Conservation (phyloP, 2,329 filamentous ascomycete genomes). For the Colletotrichum theobromicola region DNA sequence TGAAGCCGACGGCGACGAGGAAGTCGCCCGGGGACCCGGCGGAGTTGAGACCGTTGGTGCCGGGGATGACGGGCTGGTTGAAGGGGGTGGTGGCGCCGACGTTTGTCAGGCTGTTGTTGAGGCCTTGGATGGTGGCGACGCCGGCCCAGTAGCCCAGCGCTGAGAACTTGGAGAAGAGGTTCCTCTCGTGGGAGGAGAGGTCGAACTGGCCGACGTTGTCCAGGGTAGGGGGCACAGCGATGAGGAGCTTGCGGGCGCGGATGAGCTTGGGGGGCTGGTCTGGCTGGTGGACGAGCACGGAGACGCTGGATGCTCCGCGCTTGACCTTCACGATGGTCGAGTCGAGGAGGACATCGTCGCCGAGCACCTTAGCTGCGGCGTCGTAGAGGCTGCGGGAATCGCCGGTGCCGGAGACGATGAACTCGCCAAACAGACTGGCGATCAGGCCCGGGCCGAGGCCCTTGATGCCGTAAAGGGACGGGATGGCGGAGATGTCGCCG, state of each 20-base stretch:
- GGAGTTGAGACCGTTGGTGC: constrained; percentile 23
- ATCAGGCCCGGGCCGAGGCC: constrained; percentile 27
- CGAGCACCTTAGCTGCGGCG: constrained; percentile 29
- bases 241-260: constrained; percentile 30
- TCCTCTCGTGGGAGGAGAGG: constrained; percentile 31
- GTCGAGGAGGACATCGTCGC: constrained; percentile 29
- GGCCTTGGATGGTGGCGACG: constrained; percentile 31
- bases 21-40: constrained; percentile 19
- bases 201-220: constrained; percentile 35
- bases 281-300: constrained; percentile 21
- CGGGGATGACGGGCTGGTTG: constrained; percentile 20
- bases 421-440: constrained; percentile 21
- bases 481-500: constrained; percentile 41
- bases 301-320: constrained; percentile 29
- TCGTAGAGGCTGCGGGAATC: constrained; percentile 31
- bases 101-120: constrained; percentile 28
- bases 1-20: constrained; percentile 20
- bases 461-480: constrained; percentile 46
- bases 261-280: not conserved
- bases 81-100: constrained; percentile 10
- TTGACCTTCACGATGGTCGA: constrained; percentile 25
- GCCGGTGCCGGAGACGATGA: constrained; percentile 24
- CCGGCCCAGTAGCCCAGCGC: constrained; percentile 35
- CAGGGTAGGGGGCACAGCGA: constrained; percentile 39
- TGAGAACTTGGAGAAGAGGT: constrained; percentile 39